Percentiles rank a stretch among this genome's conserved stretches.
Conservation (phyloP, 495 filamentous ascomycete genomes). For the Pseudevernia furfuracea region DNA sequence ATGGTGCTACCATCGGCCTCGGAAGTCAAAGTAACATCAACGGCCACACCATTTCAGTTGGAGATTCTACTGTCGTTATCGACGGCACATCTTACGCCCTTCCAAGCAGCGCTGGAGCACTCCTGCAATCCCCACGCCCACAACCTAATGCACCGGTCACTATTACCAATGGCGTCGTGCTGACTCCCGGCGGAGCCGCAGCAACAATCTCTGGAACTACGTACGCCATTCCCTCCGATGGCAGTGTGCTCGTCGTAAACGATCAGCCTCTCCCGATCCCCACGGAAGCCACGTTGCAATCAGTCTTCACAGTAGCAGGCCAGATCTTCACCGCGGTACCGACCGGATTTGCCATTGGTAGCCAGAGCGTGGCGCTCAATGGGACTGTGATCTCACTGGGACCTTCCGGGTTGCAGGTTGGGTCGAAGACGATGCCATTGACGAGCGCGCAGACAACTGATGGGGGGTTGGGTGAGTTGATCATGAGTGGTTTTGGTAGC, state of each 20-base stretch:
- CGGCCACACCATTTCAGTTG: not conserved
- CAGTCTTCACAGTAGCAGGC: constrained; percentile 14
- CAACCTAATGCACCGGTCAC: not conserved
- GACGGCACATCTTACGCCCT: constrained; percentile 12
- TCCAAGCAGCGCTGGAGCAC: not conserved
- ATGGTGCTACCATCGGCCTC: not conserved
- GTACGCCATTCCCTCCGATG: constrained; percentile 2
- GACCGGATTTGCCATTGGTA: not conserved
- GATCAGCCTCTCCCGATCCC: not conserved
- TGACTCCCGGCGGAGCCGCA: constrained; percentile 3
- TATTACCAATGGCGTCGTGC: constrained; percentile 1
- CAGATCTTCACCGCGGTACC: constrained; percentile 15
- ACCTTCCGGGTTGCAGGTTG: constrained; percentile 2
- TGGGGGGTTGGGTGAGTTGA: not conserved
- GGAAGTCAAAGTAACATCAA: not conserved
- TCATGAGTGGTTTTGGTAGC: constrained; percentile 1
- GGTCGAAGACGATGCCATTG: constrained; percentile 8
- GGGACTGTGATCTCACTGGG: constrained; percentile 15
- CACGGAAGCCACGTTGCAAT: not conserved
- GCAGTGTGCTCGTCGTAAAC: constrained; percentile 2
- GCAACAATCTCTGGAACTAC: constrained; percentile 2
- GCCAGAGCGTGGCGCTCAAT: not conserved
- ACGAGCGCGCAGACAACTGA: not conserved
- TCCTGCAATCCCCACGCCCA: not conserved
- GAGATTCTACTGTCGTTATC: not conserved